Base-by-base conservation (phyloP, 257 asterid genomes). In the Parsonsia alboflavescens region DNA sequence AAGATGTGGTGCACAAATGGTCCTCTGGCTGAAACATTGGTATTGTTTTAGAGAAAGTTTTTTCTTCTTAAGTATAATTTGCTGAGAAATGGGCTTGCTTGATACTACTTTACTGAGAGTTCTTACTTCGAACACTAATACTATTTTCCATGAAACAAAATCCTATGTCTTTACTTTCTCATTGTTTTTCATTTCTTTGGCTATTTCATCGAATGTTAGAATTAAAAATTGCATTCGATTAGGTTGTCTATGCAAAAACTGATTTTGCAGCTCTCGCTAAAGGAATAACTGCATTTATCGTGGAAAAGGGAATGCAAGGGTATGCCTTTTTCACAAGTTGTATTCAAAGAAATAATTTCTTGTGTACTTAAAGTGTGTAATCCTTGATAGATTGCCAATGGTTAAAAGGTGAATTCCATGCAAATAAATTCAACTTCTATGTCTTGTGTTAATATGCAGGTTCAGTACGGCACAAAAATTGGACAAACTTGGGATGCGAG, bases 1-100 rank as follows among this genome's bases (percentile, higher is more conserved):
- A 95, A 95, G 84, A 95, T 95, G 99, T 95, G 98, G 99, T 95
- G 99, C 90, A 95, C 99, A 59, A 95, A 95, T 83, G 99, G 99
- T 72, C 96, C 98, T 45, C 71, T 73, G 75, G 98, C 99, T 74
- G 87, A 88, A 83, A 92, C 99, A 46, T 85, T 95, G 92, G 99
- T 95, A 89, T 69, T 36, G 44, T 36, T 76, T 52, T 53, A 71
- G 67, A 42, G 36, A 46, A 30, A 33, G 39, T 33, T 3, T 50
- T 69, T 36, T 78, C 41, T 70, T 67, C 41, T 65, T 22, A 6
- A 62, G 24, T 33, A 49, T 53, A 30, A 9, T 26, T 45, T 24
- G 22, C 63, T 30, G 41, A 28, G 46, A 26, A n/a, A 21, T 30
- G 10, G 58, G 24, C 39, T 28, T 50, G 8, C 48, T 17, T 49